These are phyloP conservation scores for Microstroma glucosiphilum DNA, from an alignment of 1,284 basidiomycete species.

Conservation along the genomic window DNA sequence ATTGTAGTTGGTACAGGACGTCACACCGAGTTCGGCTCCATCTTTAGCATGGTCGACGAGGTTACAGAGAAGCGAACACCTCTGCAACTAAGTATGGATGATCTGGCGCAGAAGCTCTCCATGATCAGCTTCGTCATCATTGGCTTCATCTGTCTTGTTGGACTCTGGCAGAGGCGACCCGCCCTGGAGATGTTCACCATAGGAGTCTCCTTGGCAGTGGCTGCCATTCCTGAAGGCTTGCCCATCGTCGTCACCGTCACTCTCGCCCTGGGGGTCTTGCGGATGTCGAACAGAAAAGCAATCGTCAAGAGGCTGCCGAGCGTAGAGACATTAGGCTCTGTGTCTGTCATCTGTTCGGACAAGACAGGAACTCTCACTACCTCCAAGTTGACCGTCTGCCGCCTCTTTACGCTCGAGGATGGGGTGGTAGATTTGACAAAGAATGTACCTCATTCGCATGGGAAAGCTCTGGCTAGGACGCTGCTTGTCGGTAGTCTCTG, in stretches of 20 bases:
- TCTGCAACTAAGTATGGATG: conserved; percentile 90
- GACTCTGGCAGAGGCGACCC: conserved; percentile 74
- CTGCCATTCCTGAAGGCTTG: conserved; percentile 91
- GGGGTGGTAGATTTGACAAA: conserved; percentile 59
- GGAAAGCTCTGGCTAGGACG: conserved; percentile 64
- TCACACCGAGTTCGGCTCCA: conserved; percentile 87
- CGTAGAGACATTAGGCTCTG: conserved; percentile 86
- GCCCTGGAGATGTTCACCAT: conserved; percentile 99
- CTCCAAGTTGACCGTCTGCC: conserved; percentile 89
- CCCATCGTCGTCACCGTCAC: conserved; percentile 97
- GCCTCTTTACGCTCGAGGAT: conserved; percentile 81
- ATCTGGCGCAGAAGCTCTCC: conserved; percentile 85
- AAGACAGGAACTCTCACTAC: conserved; percentile 95
- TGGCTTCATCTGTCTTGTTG: conserved; percentile 84
- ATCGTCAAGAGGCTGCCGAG: conserved; percentile 95
- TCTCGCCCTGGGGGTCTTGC: conserved; percentile 81
- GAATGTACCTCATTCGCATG: conserved; percentile 11
- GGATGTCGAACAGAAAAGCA: conserved; percentile 89
- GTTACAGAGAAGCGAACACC: conserved; percentile 90
- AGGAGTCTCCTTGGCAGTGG: conserved; percentile 64
- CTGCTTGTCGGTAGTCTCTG: conserved; percentile 57
- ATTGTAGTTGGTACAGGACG: conserved; percentile 84
- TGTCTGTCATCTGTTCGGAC: conserved; percentile 93
- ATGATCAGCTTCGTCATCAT: conserved; percentile 86
- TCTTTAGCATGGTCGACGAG: conserved; percentile 97